Evolutionary conservation across 2,329 filamentous ascomycete species (phyloP), one percentile per base, ranked within the genome.

Genomic region (Botrytis elliptica): DNA sequence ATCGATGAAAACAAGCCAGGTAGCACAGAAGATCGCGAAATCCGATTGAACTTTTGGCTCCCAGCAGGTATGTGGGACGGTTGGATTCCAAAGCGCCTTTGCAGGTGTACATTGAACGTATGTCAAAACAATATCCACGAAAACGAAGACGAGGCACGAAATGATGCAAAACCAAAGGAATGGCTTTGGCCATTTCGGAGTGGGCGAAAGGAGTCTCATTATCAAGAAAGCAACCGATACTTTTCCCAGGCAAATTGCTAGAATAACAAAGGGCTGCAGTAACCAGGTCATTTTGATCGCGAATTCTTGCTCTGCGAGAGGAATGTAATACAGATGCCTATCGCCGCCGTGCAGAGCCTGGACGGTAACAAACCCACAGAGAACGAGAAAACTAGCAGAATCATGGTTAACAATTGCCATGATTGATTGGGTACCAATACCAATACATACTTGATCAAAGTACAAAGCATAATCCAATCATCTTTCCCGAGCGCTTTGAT

Each of bases 381-480:
- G 38, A 36, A 60, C 57, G 33, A 60, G 57, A 33, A 60, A 60
- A 38, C 57, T 25, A 60, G 38, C 9, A 36, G 57, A 38, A 36
- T 36, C 9, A 60, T 60, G 33, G 33, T 60, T 22, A 60, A 36
- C 29, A 36, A 60, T 12, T 25, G 29, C 22, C 18, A 14, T 60
- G 20, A 60, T 60, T 60, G 20, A 38, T 60, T 59, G 33, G 29
- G 57, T 25, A 38, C 4, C 57, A 36, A 36, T 38, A 38, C 1
- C 33, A 60, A 60, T 36, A 60, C 33, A 60, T 60, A 60, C 57
- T 60, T 60, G 33, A 60, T 60, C 57, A 60, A 60, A 60, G 57
- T 60, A 22, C 57, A 60, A 60, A 60, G 57, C 57, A 60, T 60
- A 60, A 60, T 16, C 57, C 57, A 60, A 60, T 60, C 57, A 38